A percentile compares a stretch with the other conserved stretches of the same genome.
phyloP scores from a whole-genome alignment of 139 green algal species.

The Micromonas commoda region DNA sequence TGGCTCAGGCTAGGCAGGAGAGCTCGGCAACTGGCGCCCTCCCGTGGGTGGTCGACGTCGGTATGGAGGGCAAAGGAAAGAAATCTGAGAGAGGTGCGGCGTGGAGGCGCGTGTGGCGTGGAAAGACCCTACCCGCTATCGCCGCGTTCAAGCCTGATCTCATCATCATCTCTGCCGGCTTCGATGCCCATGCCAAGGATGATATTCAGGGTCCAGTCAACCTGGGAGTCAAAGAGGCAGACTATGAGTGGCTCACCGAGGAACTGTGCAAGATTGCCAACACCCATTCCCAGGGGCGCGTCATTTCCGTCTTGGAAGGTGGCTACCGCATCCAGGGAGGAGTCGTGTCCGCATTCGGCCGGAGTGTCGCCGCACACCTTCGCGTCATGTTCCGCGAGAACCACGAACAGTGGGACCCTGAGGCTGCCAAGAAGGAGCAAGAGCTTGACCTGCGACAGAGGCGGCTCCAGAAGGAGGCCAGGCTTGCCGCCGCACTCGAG shows the following conservation, averaged over 20 bases:
- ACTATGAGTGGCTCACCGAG: conserved; percentile 85
- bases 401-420: conserved; percentile 8
- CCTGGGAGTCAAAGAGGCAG: conserved; percentile 55
- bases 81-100: neutral
- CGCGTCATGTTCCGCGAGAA: conserved; percentile 44
- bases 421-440: neutral
- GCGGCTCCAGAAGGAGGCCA: conserved; percentile 11
- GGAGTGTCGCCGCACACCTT: conserved; percentile 78
- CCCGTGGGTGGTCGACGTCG: conserved; percentile 67
- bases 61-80: conserved; percentile 59
- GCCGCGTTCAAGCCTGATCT: conserved; percentile 47
- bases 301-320: conserved; percentile 81
- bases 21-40: neutral
- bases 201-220: conserved; percentile 25
- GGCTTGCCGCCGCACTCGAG: neutral
- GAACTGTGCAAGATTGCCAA: conserved; percentile 54
- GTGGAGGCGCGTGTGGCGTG: conserved; percentile 19
- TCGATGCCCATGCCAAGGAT: conserved; percentile 51
- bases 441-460: neutral
- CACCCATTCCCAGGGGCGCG: conserved; percentile 66
- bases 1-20: neutral
- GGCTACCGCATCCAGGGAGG: conserved; percentile 82
- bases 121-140: conserved; percentile 15
- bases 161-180: conserved; percentile 64
- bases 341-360: conserved; percentile 69